Conservation (phyloP, 805 yeast genomes). For the Lipomyces yamadae region DNA sequence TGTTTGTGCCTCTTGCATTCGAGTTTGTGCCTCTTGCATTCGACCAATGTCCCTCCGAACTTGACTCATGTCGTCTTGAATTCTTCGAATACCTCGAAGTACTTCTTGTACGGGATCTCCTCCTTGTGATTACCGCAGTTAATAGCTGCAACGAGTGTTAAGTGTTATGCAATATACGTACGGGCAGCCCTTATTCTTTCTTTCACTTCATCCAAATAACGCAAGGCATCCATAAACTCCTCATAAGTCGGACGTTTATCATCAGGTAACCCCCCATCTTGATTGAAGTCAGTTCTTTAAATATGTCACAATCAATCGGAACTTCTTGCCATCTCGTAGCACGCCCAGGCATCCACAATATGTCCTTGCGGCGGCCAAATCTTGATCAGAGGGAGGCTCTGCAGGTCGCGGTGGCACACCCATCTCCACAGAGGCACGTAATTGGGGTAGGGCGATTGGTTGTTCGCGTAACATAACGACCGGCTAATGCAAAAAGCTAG, state of each 20-base stretch:
- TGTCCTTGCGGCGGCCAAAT: neutral
- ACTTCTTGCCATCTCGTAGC: neutral
- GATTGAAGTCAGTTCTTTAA: neutral
- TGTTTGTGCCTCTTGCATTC: constrained; percentile 3
- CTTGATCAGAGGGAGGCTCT: constrained; percentile 10
- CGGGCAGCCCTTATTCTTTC: constrained; percentile 2
- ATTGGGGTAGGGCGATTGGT: constrained; percentile 1
- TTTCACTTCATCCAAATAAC: constrained; percentile 5
- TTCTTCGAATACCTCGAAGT: constrained; percentile 7
- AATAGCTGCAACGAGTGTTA: neutral
- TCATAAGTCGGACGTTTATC: neutral
- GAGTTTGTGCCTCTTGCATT: neutral
- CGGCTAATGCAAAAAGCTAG: neutral
- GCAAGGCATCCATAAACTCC: neutral
- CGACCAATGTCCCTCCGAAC: neutral
- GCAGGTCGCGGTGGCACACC: constrained; percentile 4
- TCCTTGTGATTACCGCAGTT: neutral
- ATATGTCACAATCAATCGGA: neutral
- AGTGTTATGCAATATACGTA: neutral
- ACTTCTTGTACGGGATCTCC: constrained; percentile 2
- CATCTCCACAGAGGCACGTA: constrained; percentile 3
- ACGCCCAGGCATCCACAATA: neutral
- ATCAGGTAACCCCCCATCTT: constrained; percentile 2
- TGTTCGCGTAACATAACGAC: neutral
- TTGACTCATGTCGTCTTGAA: constrained; percentile 2